Percentiles rank a stretch among this genome's conserved stretches.
phyloP scores from a whole-genome alignment of 2,329 filamentous ascomycete species.

The Colletotrichum coccodes region DNA sequence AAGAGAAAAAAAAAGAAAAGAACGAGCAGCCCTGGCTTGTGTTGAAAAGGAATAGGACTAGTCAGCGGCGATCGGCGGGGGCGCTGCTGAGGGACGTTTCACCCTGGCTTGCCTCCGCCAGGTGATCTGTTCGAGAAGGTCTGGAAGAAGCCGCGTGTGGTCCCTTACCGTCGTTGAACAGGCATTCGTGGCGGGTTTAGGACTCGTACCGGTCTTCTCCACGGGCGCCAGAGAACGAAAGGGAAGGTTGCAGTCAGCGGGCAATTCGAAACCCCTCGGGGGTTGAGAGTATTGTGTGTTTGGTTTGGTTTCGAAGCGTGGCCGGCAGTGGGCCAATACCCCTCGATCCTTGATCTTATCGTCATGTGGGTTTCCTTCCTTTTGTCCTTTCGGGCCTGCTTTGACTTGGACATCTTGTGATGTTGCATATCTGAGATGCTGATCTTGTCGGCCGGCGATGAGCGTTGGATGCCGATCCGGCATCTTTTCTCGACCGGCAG shows the following conservation, averaged over 20 bases:
- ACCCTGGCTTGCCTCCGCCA: conserved; percentile 5
- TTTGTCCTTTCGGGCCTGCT: neutral
- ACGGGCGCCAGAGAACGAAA: neutral
- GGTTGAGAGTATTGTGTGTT: conserved; percentile 6
- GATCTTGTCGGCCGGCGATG: neutral
- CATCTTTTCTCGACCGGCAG: neutral
- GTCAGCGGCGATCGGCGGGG: conserved; percentile 13
- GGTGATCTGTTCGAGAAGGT: conserved; percentile 30
- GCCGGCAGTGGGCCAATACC: neutral
- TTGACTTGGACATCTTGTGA: neutral
- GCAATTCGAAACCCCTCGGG: conserved; percentile 7
- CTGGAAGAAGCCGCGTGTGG: neutral
- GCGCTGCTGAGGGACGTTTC: conserved; percentile 17
- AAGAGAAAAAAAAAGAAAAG: neutral
- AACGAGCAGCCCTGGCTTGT: neutral
- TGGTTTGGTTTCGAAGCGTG: conserved; percentile 24
- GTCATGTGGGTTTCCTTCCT: conserved; percentile 2
- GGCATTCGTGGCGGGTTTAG: neutral
- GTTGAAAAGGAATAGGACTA: conserved; percentile 12
- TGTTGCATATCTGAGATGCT: neutral
- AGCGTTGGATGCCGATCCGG: neutral
- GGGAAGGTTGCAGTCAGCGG: conserved; percentile 14
- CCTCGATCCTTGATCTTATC: conserved; percentile 14
- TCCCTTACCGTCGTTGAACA: neutral
- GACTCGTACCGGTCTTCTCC: neutral